Conservation (phyloP, 192 early-diverging fungal genomes). For the Piromyces finnis region DNA sequence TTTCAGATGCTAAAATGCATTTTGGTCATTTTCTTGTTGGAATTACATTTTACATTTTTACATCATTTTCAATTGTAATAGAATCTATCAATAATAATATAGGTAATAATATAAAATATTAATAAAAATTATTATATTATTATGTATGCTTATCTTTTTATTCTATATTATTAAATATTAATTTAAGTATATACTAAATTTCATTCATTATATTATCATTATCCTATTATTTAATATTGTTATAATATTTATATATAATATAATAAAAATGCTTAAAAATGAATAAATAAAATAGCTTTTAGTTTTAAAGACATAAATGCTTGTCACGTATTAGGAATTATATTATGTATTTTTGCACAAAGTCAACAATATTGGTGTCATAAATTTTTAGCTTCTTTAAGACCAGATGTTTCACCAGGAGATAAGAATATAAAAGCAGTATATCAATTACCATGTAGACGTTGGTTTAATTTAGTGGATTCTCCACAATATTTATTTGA, state of each 20-base stretch:
- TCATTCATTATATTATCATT: no score
- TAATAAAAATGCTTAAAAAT: no score
- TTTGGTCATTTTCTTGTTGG: conserved; percentile 3
- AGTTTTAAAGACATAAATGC: neutral
- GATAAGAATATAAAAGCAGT: neutral
- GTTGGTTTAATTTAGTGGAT: conserved; percentile 1
- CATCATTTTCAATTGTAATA: neutral
- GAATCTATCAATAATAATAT: neutral
- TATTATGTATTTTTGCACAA: neutral
- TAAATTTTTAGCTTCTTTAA: conserved; percentile 2
- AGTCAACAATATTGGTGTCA: conserved; percentile 2
- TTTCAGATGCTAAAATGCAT: conserved; percentile 2
- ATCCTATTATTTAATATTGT: no score
- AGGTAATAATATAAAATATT: no score
- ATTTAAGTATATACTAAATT: no score
- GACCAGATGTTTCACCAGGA: neutral
- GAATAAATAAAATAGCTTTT: neutral
- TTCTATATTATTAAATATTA: no score
- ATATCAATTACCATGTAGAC: neutral
- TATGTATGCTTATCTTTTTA: no score
- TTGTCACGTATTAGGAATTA: neutral
- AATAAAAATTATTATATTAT: no score
- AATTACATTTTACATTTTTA: conserved; percentile 1
- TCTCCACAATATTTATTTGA: conserved; percentile 4
- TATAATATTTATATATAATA: no score